Percentiles rank a stretch among this genome's conserved stretches.
phyloP scores from a whole-genome alignment of 2,329 filamentous ascomycete species.

The Pseudodiploospora longispora region DNA sequence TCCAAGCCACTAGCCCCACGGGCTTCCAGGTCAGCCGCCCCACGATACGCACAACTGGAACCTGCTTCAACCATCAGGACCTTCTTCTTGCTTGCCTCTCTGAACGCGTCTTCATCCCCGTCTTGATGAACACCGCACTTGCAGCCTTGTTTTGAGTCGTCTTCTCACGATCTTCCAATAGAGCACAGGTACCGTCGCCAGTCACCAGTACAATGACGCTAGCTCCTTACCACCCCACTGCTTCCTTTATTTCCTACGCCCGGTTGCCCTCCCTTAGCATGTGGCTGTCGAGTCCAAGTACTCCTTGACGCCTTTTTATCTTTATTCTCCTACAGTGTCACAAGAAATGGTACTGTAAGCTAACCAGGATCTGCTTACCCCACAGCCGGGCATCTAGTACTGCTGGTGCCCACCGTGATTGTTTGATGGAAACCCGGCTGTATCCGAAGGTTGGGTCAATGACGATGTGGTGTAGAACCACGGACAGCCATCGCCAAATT shows the following conservation, averaged over 20 bases:
- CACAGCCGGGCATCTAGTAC: not conserved
- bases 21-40: not conserved
- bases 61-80: not conserved
- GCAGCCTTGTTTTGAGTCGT: not conserved
- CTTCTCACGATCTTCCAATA: not conserved
- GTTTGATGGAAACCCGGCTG: not conserved
- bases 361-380: not conserved
- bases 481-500: not conserved
- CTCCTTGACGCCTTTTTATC: not conserved
- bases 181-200: not conserved
- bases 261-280: not conserved
- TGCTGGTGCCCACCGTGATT: not conserved
- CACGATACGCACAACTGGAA: not conserved
- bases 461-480: not conserved
- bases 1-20: constrained; percentile 1
- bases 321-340: not conserved
- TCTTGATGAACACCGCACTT: not conserved
- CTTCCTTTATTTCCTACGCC: not conserved
- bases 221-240: no score
- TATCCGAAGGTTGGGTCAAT: not conserved
- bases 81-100: not conserved
- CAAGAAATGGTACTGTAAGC: not conserved
- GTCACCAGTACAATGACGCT: not conserved
- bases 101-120: not conserved
- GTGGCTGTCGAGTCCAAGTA: not conserved